phyloP scores from a whole-genome alignment of 148 eudicot species.

The Euryodendron excelsum region DNA sequence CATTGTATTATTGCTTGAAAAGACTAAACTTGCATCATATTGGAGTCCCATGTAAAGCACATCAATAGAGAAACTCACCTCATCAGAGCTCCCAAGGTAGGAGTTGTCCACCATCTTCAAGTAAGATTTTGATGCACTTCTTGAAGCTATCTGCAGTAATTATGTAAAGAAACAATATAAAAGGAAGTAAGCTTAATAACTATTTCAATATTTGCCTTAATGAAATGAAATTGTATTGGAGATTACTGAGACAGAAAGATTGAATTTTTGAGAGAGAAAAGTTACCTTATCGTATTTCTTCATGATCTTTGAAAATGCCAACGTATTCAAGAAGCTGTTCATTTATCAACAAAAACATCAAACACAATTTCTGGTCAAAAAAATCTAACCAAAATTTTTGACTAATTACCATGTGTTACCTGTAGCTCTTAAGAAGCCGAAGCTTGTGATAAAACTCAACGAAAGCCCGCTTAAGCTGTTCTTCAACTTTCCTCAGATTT shows the following conservation, averaged over 20 bases:
- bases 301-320: slow-evolving; percentile 44
- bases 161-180: not conserved
- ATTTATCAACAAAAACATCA: not conserved
- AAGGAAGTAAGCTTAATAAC: too few relatives aligned
- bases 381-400: not conserved
- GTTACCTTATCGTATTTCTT: slow-evolving; percentile 50
- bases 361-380: not conserved
- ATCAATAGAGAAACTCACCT: too few relatives aligned
- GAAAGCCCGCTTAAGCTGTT: slow-evolving; percentile 27
- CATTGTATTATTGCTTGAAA: too few relatives aligned
- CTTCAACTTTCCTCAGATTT: slow-evolving; percentile 30
- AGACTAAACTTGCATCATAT: too few relatives aligned
- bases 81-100: slow-evolving; percentile 19
- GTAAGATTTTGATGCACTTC: slow-evolving; percentile 18
- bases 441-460: slow-evolving; percentile 34
- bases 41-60: too few relatives aligned
- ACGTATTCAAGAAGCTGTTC: slow-evolving; percentile 36
- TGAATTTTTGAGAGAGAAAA: not conserved
- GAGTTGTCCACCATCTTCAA: slow-evolving; percentile 20
- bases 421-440: slow-evolving; percentile 36
- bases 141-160: slow-evolving; percentile 13
- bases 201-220: too few relatives aligned
- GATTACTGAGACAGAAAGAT: not conserved
- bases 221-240: too few relatives aligned
- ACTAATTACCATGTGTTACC: slow-evolving; percentile 14